Evolutionary conservation across 257 asterid species (phyloP).

Genomic region (Eustoma russellianum): DNA sequence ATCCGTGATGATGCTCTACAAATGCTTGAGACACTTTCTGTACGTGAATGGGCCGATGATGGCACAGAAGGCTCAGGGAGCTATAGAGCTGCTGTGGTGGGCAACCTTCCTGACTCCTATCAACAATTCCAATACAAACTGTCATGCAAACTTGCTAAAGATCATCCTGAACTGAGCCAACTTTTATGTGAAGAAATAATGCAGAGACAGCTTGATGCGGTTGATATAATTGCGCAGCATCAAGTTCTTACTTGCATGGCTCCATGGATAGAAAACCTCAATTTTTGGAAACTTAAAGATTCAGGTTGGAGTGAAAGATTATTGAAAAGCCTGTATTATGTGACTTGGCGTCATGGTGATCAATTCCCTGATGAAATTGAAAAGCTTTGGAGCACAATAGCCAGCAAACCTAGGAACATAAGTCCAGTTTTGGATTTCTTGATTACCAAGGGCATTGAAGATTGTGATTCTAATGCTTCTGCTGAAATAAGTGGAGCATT

Average conservation of each 20-base stretch:
- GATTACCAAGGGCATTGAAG: constrained; percentile 97
- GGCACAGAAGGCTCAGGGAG: constrained; percentile 81
- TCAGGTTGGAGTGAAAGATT: constrained; percentile 98
- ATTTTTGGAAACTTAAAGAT: constrained; percentile 96
- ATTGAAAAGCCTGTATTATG: constrained; percentile 88
- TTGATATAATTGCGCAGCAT: constrained; percentile 97
- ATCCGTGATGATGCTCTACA: constrained; percentile 99
- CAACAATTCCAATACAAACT: constrained; percentile 98
- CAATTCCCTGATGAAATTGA: constrained; percentile 99
- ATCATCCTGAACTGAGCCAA: constrained; percentile 96
- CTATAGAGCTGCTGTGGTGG: constrained; percentile 98
- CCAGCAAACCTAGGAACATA: constrained; percentile 90
- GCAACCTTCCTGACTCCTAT: constrained; percentile 97
- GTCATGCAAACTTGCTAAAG: constrained; percentile 98
- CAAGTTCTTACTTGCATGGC: constrained; percentile 99
- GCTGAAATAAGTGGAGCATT: constrained; percentile 99
- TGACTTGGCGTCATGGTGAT: constrained; percentile 98
- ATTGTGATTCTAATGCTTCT: constrained; percentile 96
- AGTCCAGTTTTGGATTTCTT: constrained; percentile 95
- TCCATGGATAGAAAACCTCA: constrained; percentile 98
- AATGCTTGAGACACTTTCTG: constrained; percentile 98
- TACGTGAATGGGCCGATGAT: constrained; percentile 98
- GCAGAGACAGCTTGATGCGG: constrained; percentile 99
- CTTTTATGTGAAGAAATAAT: constrained; percentile 98
- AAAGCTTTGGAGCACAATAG: constrained; percentile 99